These are phyloP conservation scores for Globisporangium nodosum DNA, from an alignment of 352 stramenopile species.

Conservation along the genomic window DNA sequence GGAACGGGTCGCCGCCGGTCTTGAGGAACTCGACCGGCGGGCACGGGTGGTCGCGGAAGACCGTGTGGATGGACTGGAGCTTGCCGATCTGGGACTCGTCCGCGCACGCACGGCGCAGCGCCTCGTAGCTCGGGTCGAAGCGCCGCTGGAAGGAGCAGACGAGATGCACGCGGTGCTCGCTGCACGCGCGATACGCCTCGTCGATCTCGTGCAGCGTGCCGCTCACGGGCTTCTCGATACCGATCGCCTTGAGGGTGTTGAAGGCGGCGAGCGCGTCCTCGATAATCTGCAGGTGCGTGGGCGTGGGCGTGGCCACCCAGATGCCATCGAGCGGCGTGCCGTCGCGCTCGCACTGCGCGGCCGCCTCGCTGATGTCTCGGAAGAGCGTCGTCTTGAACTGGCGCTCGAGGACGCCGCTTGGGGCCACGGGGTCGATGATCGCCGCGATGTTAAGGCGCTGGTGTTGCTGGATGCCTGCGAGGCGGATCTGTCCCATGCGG, in stretches of 20 bases:
- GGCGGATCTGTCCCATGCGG: conserved; percentile 73
- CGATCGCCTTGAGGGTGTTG: conserved; percentile 36
- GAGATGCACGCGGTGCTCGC: conserved; percentile 49
- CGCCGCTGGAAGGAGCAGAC: conserved; percentile 90
- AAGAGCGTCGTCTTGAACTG: conserved; percentile 46
- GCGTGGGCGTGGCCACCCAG: conserved; percentile 75
- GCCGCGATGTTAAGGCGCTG: conserved; percentile 49
- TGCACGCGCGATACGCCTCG: conserved; percentile 43
- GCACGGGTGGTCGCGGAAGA: conserved; percentile 89
- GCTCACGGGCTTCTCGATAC: conserved; percentile 73
- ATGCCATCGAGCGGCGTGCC: conserved; percentile 37
- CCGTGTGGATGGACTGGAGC: conserved; percentile 76
- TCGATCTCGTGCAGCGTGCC: conserved; percentile 56
- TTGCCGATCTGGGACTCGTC: conserved; percentile 49
- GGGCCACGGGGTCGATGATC: conserved; percentile 45
- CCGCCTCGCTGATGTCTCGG: conserved; percentile 25
- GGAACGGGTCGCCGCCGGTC: conserved; percentile 84
- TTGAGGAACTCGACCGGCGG: conserved; percentile 87
- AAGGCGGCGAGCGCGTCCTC: conserved; percentile 17
- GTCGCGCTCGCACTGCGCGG: conserved; percentile 11
- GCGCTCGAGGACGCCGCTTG: conserved; percentile 19
- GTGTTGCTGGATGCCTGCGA: conserved; percentile 47
- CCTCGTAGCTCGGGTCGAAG: conserved; percentile 88
- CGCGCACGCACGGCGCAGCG: conserved; percentile 35
- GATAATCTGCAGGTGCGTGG: conserved; percentile 56